Conservation (phyloP, 805 yeast genomes). For the Yarrowia deformans region DNA sequence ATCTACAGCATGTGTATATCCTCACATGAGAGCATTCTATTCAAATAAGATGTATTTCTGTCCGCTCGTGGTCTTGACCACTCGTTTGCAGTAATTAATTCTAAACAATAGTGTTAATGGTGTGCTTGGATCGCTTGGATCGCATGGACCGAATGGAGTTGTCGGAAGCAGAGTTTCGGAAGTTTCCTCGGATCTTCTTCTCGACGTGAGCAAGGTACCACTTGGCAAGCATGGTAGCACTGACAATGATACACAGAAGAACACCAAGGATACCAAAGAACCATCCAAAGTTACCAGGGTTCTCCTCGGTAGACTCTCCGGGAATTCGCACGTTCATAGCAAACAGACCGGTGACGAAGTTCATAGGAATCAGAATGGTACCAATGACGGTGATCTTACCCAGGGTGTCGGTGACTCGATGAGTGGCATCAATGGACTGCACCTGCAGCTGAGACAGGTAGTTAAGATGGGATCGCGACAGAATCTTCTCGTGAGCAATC, state of each 20-base stretch:
- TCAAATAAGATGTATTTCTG: too few species aligned
- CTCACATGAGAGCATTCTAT: too few species aligned
- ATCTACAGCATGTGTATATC: too few species aligned
- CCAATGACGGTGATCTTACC: conserved; percentile 91
- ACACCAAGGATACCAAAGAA: conserved; percentile 72
- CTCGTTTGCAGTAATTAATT: background rate
- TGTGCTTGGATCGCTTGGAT: conserved; percentile 38
- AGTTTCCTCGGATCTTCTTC: conserved; percentile 33
- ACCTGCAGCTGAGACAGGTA: conserved; percentile 94
- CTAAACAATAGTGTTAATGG: conserved; percentile 32
- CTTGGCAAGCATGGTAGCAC: conserved; percentile 6
- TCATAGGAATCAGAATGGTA: conserved; percentile 88
- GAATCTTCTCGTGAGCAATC: conserved; percentile 88
- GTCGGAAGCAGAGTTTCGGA: conserved; percentile 27
- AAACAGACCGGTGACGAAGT: conserved; percentile 86
- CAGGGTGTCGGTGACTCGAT: conserved; percentile 83
- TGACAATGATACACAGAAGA: conserved; percentile 54
- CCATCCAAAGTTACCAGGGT: conserved; percentile 58
- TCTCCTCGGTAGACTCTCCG: conserved; percentile 56
- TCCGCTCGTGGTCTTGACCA: too few species aligned
- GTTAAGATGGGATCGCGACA: conserved; percentile 88
- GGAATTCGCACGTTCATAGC: conserved; percentile 96
- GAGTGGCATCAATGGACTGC: conserved; percentile 84
- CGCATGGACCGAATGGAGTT: conserved; percentile 38
- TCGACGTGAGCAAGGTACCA: conserved; percentile 35